phyloP scores from a whole-genome alignment of 2,329 filamentous ascomycete species.

The Cladosporium sp. region DNA sequence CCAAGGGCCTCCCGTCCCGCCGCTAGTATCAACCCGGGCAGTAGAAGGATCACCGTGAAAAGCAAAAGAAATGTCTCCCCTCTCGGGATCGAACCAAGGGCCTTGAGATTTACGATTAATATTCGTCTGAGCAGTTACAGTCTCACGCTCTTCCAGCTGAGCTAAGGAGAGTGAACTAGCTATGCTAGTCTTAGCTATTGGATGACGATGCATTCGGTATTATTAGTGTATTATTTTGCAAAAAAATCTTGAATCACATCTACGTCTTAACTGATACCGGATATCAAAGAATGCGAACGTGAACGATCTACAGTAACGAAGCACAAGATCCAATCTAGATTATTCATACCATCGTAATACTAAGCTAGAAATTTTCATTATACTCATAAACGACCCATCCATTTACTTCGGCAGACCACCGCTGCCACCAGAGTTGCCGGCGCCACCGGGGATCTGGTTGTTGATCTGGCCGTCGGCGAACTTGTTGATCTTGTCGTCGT shows the following conservation, averaged over 20 bases:
- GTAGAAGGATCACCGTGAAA: too few species aligned
- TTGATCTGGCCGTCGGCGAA: constrained; percentile 21
- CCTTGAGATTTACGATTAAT: constrained; percentile 4
- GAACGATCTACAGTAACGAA: too few species aligned
- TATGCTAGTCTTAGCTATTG: neutral
- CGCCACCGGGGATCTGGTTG: constrained; percentile 21
- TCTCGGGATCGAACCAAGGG: constrained; percentile 11
- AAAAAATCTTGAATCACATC: too few species aligned
- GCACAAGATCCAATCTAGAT: too few species aligned
- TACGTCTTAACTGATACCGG: too few species aligned
- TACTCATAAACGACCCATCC: neutral
- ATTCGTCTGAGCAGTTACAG: constrained; percentile 3
- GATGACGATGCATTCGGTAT: too few species aligned
- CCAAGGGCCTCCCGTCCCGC: too few species aligned
- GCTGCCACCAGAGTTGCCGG: neutral
- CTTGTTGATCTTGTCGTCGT: constrained; percentile 25
- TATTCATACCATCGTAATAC: too few species aligned
- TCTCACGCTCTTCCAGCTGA: constrained; percentile 13
- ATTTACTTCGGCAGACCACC: neutral
- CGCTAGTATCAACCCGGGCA: too few species aligned
- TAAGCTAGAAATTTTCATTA: too few species aligned
- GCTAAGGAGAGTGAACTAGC: constrained; percentile 8
- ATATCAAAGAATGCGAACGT: too few species aligned
- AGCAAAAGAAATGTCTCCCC: constrained; percentile 8
- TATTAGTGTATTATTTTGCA: too few species aligned